Percentiles rank a stretch among this genome's conserved stretches.
These are phyloP conservation scores for Vitis hybrid DNA, from an alignment of 177 flowering plant genomes.

Conservation along the genomic window DNA sequence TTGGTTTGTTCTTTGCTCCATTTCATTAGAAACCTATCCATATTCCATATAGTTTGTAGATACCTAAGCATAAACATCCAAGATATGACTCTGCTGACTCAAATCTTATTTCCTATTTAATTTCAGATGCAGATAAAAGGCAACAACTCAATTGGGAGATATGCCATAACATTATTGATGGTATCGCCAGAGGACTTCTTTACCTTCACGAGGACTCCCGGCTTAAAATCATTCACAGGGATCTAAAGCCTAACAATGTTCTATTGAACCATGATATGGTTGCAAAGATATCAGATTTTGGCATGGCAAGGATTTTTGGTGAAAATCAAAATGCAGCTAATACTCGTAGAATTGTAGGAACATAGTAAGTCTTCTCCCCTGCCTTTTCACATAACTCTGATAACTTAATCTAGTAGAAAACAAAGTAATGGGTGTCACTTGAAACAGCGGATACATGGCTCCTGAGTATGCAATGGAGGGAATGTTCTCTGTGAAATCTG, in stretches of 20 bases:
- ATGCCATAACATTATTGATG: neutral
- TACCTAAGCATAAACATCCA: neutral
- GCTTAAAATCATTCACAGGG: too few species aligned
- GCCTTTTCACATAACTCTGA: too few species aligned
- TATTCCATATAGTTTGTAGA: neutral
- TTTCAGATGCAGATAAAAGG: neutral
- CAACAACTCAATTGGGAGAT: neutral
- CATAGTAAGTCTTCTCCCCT: slow-evolving; percentile 33
- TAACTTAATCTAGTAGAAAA: too few species aligned
- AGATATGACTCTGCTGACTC: neutral
- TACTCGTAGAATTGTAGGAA: slow-evolving; percentile 41
- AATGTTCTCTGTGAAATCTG: slow-evolving; percentile 36
- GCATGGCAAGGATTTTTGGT: slow-evolving; percentile 50
- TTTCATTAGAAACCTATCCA: neutral
- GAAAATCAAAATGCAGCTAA: slow-evolving; percentile 30
- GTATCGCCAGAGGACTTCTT: neutral
- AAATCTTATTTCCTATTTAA: neutral
- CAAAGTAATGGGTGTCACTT: too few species aligned
- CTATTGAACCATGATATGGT: too few species aligned
- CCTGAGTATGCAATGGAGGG: slow-evolving; percentile 55
- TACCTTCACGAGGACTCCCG: neutral
- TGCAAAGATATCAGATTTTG: slow-evolving; percentile 5
- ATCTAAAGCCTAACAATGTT: too few species aligned
- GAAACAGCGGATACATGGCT: slow-evolving; percentile 43
- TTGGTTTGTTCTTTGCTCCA: neutral